Evolutionary conservation across 371 early-diverging fungal species (phyloP).

Genomic region (Parasitella parasitica): DNA sequence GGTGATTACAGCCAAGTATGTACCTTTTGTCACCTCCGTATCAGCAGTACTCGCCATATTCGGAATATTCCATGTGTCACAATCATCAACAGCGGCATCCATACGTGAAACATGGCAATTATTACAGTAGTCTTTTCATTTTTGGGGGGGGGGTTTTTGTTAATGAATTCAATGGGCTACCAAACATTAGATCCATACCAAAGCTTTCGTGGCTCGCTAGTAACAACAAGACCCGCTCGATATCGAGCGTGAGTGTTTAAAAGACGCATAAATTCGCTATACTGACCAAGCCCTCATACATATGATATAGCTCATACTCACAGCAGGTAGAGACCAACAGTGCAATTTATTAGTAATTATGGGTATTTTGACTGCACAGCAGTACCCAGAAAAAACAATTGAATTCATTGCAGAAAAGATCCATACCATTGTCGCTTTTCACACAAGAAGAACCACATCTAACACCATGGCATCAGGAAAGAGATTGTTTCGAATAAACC

Average conservation of each 20-base stretch:
- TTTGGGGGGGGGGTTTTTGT: no score
- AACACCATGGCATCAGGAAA: slow-evolving; percentile 37
- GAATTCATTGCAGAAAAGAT: slow-evolving; percentile 35
- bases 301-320: no score
- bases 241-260: not conserved
- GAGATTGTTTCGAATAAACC: slow-evolving; percentile 28
- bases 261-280: no score
- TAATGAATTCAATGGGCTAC: not conserved
- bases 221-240: not conserved
- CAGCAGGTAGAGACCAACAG: no score
- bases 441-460: slow-evolving; percentile 32
- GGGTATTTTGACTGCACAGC: no score
- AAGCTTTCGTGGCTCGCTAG: not conserved
- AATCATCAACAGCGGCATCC: not conserved
- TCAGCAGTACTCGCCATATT: no score
- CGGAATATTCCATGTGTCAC: not conserved
- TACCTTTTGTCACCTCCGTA: not conserved
- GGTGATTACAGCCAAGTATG: no score
- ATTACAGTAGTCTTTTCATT: no score
- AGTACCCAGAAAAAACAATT: slow-evolving; percentile 40
- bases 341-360: slow-evolving; percentile 39
- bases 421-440: slow-evolving; percentile 33
- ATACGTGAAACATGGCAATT: not conserved
- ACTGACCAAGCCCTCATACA: no score
- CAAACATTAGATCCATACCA: not conserved